Percentiles rank a stretch among this genome's conserved stretches.
Conservation (phyloP, 306 rosid species). For the Begonia loranthoides region DNA sequence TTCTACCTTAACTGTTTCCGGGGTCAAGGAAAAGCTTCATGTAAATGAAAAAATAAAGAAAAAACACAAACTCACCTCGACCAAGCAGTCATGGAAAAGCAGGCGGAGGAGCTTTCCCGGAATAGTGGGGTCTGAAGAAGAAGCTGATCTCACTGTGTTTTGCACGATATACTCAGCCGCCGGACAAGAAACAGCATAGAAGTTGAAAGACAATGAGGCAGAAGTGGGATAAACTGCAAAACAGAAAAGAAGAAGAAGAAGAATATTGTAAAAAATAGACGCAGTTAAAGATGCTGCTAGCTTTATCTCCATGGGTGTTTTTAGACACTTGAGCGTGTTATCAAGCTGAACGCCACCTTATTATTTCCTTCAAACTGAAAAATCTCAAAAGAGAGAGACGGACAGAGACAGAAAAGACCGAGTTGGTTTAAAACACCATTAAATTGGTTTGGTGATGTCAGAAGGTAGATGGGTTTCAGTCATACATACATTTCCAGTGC, state of each 20-base stretch:
- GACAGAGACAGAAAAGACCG: conserved; percentile 1
- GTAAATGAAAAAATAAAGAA: neutral
- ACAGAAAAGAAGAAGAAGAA: conserved; percentile 16
- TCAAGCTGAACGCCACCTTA: neutral
- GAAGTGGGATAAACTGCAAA: conserved; percentile 13
- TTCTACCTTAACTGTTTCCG: neutral
- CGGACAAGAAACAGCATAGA: conserved; percentile 68
- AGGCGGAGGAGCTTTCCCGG: conserved; percentile 92
- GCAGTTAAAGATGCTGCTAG: conserved; percentile 1
- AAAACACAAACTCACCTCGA: conserved; percentile 35
- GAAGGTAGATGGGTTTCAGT: conserved; percentile 18
- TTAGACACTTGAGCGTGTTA: neutral
- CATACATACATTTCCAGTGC: too few species aligned
- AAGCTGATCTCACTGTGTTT: conserved; percentile 47
- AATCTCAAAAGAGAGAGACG: conserved; percentile 3
- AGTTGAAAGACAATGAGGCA: conserved; percentile 46
- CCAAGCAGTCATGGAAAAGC: conserved; percentile 88
- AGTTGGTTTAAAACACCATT: conserved; percentile 42
- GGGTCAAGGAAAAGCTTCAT: neutral
- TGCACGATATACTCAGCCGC: conserved; percentile 54
- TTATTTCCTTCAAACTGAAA: conserved; percentile 11
- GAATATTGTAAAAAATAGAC: conserved; percentile 4
- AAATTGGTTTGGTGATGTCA: conserved; percentile 57
- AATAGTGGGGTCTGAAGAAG: conserved; percentile 51
- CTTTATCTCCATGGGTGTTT: conserved; percentile 36